Percentiles rank a stretch among this genome's conserved stretches.
These are phyloP conservation scores for Schizophyllum amplum DNA, from an alignment of 1,284 basidiomycete genomes.

Conservation along the genomic window DNA sequence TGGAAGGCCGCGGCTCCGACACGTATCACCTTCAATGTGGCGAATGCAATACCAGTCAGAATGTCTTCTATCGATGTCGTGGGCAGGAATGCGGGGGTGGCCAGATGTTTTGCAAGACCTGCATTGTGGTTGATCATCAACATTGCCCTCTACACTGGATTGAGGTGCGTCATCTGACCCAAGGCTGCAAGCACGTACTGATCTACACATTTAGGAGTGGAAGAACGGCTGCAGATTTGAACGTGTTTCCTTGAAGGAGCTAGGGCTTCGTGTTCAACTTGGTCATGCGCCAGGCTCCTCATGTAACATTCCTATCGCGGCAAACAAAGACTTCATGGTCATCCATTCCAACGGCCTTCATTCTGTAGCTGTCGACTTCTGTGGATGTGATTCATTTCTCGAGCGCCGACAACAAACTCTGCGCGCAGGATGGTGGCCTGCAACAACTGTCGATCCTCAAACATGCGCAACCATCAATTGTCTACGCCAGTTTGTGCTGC, in stretches of 20 bases:
- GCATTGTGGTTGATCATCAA: no score
- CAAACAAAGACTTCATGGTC: conserved; percentile 16
- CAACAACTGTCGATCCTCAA: conserved; percentile 1
- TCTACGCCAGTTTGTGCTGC: conserved; percentile 2
- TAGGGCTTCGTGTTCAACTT: conserved; percentile 18
- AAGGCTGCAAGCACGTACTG: no score
- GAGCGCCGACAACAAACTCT: not conserved
- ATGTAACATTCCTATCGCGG: conserved; percentile 11
- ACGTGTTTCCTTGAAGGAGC: conserved; percentile 7
- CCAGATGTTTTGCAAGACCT: no score
- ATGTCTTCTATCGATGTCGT: not conserved
- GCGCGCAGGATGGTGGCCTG: conserved; percentile 9
- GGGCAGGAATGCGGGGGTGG: no score
- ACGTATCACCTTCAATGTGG: not conserved
- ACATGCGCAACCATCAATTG: conserved; percentile 5
- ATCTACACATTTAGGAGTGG: no score
- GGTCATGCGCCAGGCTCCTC: conserved; percentile 11
- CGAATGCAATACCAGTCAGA: not conserved
- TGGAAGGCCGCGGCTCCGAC: conserved; percentile 1
- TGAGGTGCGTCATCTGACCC: no score
- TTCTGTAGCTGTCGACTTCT: conserved; percentile 22
- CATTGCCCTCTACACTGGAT: no score
- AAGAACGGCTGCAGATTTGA: conserved; percentile 11
- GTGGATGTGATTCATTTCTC: conserved; percentile 17
- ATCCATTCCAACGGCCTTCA: conserved; percentile 24